Base-by-base conservation (phyloP, 139 green algal genomes). In the Chlamydomonas sp. region DNA sequence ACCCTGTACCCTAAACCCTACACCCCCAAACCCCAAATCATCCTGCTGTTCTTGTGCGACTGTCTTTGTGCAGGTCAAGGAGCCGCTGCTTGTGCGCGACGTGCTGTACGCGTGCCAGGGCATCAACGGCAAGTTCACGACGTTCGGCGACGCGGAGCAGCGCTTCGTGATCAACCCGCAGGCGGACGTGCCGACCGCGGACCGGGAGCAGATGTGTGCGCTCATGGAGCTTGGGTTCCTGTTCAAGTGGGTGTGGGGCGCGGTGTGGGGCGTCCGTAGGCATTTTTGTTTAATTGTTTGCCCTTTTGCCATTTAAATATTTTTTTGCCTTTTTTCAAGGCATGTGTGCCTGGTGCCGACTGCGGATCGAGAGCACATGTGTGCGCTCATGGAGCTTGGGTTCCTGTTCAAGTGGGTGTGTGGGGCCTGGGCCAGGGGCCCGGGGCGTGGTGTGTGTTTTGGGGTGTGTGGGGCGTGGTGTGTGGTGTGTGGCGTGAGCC, bases 51-150 rank as follows among this genome's bases (percentile, higher is more conserved):
- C 26, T 64, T 64, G 54, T 28, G n/a, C n/a, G n/a, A 54, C 43
- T n/a, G 10, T 54, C 43, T 54, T n/a, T 64, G 26, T 24, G 8
- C 61, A 76, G 70, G 61, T 72, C 2, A 77, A 67, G 13, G 89
- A 97, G 76, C 67, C 74, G 2, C 49, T 73, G n/a, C 80, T 97
- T 26, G 90, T 97, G n/a, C 71, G 78, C 6, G 92, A 97, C 35
- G 76, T 92, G 39, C 71, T 97, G 58, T 90, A 84, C 49, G 74
- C 76, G 2, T 91, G 83, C 71, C 88, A 94, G 71, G 91, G 85
- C 30, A 83, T 95, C 35, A 73, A 85, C 16, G 89, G 92, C 35
- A 72, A 73, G 24, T 68, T 60, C 58, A 80, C 60, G 1, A 2
- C 37, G 35, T 76, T 71, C 36, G n/a, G n/a, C 29, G 59, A 30